Evolutionary conservation across 2,329 filamentous ascomycete species (phyloP).

Genomic region (Cercospora sp.): DNA sequence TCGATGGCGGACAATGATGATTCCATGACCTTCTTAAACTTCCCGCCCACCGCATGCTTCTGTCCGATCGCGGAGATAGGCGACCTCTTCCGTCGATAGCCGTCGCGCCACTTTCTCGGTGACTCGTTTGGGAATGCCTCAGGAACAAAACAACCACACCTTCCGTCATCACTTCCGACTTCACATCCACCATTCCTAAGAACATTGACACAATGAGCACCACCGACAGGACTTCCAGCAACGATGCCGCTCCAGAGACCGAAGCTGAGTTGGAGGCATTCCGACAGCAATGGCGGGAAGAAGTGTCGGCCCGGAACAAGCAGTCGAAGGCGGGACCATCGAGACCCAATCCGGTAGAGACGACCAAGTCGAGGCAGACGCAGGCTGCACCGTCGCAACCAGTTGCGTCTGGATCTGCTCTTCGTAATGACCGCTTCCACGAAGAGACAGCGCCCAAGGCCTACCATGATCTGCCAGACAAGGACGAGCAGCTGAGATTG

Average conservation of each 20-base stretch:
- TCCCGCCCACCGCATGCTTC: not conserved
- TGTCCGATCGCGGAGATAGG: constrained; percentile 12
- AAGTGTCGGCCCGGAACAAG: constrained; percentile 61
- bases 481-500: constrained; percentile 46
- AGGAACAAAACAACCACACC: not conserved
- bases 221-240: constrained; percentile 10
- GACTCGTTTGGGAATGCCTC: not conserved
- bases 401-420: constrained; percentile 27
- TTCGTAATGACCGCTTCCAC: constrained; percentile 37
- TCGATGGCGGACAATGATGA: constrained; percentile 7
- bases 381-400: constrained; percentile 4
- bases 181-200: not conserved
- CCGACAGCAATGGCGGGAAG: constrained; percentile 80
- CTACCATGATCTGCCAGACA: constrained; percentile 50
- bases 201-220: constrained; percentile 15
- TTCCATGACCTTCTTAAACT: constrained; percentile 14
- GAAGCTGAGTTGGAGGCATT: constrained; percentile 79
- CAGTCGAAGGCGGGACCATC: constrained; percentile 20
- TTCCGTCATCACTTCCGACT: not conserved
- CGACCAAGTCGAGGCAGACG: constrained; percentile 6
- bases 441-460: constrained; percentile 45
- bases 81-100: not conserved
- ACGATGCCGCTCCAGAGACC: constrained; percentile 32
- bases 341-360: not conserved
- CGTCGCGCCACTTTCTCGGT: constrained; percentile 1